Base-by-base conservation (phyloP, 2,329 filamentous ascomycete species). In the Claviceps sorghi region DNA sequence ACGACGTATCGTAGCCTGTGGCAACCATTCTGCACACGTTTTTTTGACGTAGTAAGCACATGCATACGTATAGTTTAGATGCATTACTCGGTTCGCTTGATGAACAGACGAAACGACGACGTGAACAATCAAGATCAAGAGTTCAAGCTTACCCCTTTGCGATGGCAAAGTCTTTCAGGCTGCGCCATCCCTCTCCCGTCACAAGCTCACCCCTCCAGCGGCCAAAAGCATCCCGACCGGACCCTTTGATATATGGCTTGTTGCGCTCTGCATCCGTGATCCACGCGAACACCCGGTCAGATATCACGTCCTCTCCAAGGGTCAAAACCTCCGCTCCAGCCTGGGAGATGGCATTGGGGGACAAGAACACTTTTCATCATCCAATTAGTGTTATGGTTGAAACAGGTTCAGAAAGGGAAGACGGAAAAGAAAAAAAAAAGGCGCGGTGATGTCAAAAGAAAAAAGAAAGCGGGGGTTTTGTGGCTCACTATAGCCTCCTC, bases 101-200 rank as follows among this genome's bases (percentile, higher is more conserved):
- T 29, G 22, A 6, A 29, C 13, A 30, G 2, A 13, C 8, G 19
- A 47, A 19, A 5, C 15, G 43, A 5, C 13, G 43, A 11, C 22
- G 17, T 4, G 13, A 8, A 15, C 15, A 26, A 3, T 15, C 2
- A 42, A 8, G 10, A 42, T 41, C 19, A 11, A 13, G 9, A 8
- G 10, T 3, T 5, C 15, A 48, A 5, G 54, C 61, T 54, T 56
- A 64, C 65, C 82, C 82, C 55, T 78, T 75, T 34, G 69, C 63
- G 17, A 78, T 73, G 0, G 80, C 80, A 57, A 82, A 77, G 1
- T 73, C 69, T 57, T 83, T 79, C 2, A 85, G 68, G 42, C 72
- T 69, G 41, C 74, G 71, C 84, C 84, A 88, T 30, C 85, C 84
- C 56, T 83, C 75, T 1, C 76, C 74, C 0, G 82, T 83, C 38